Conservation (phyloP, 371 early-diverging fungal genomes). For the Mortierella sp. region DNA sequence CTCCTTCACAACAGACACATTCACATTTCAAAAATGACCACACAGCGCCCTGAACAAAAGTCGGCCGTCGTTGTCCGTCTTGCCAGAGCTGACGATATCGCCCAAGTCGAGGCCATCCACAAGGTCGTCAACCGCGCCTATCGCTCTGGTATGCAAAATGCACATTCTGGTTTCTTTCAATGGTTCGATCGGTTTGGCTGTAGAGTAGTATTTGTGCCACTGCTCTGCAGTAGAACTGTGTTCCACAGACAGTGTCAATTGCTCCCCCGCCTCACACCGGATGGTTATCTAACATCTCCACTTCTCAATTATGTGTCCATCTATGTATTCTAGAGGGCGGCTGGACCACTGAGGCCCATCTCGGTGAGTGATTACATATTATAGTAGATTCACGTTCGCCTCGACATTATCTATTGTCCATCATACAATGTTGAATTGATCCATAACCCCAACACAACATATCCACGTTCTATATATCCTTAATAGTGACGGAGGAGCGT, state of each 20-base stretch:
- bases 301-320: not conserved
- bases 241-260: not conserved
- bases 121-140: conserved; percentile 51
- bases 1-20: not conserved
- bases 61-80: conserved; percentile 44
- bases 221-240: not conserved
- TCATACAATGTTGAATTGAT: not conserved
- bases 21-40: not conserved
- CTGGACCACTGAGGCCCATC: conserved; percentile 55
- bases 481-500: conserved; percentile 40
- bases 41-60: conserved; percentile 41
- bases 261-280: not conserved
- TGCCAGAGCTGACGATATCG: conserved; percentile 21
- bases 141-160: conserved; percentile 33
- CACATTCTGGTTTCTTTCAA: not conserved
- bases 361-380: conserved; percentile 17
- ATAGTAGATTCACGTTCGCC: not conserved
- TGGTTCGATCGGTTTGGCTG: not conserved
- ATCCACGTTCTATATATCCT: not conserved
- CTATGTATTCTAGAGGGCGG: conserved; percentile 36
- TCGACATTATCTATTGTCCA: no score
- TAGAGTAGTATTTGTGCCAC: not conserved
- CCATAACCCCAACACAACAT: not conserved
- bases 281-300: not conserved
- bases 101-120: conserved; percentile 34